phyloP scores from a whole-genome alignment of 2,329 filamentous ascomycete species.

The Leptodontidium sp. region DNA sequence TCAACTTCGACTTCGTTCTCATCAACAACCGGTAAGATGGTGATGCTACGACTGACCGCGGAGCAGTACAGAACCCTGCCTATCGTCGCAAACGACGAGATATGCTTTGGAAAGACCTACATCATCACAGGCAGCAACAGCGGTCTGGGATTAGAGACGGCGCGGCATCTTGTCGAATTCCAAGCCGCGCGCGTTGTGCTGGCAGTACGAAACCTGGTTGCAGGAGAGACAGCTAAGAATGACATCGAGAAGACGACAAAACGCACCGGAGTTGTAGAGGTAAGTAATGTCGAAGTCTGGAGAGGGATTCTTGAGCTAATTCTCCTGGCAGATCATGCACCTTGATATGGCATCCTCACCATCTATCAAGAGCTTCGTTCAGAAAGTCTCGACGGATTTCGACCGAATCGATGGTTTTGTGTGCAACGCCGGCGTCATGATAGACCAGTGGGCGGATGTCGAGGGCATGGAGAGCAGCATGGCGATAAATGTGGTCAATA shows the following conservation, averaged over 20 bases:
- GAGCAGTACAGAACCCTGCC: not conserved
- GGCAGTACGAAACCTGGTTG: slow-evolving; percentile 48
- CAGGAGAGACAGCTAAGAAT: slow-evolving; percentile 50
- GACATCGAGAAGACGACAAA: slow-evolving; percentile 32
- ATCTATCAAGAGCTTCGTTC: slow-evolving; percentile 22
- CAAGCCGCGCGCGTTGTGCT: slow-evolving; percentile 49
- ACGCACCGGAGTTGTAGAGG: slow-evolving; percentile 29
- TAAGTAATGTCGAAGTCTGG: slow-evolving; percentile 46
- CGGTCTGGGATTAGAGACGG: slow-evolving; percentile 51
- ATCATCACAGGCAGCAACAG: slow-evolving; percentile 53
- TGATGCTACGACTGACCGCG: slow-evolving; percentile 4
- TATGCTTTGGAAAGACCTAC: slow-evolving; percentile 34
- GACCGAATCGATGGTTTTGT: slow-evolving; percentile 20
- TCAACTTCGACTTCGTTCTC: slow-evolving; percentile 4
- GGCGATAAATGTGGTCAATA: slow-evolving; percentile 39
- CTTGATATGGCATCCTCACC: slow-evolving; percentile 19
- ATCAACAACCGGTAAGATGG: not conserved
- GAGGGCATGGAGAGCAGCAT: slow-evolving; percentile 35
- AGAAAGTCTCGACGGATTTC: slow-evolving; percentile 5
- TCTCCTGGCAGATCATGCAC: not conserved
- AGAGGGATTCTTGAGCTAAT: not conserved
- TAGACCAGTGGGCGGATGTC: slow-evolving; percentile 27
- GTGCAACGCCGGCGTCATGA: slow-evolving; percentile 25
- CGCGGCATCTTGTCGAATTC: slow-evolving; percentile 47
- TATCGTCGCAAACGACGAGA: slow-evolving; percentile 2